Evolutionary conservation across 805 yeast species (phyloP).

Genomic region (Pachysolen tannophilus): DNA sequence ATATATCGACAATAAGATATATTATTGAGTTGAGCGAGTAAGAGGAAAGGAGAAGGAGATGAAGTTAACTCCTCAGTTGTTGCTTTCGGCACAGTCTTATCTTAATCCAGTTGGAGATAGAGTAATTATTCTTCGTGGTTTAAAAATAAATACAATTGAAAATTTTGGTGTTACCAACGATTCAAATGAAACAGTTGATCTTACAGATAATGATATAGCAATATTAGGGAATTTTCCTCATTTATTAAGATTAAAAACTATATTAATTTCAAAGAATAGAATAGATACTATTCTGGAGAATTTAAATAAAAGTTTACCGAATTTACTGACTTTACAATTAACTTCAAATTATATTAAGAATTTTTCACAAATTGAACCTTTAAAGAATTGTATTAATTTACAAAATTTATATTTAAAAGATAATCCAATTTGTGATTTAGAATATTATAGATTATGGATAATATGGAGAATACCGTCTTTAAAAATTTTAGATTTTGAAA

Average conservation of each 20-base stretch:
- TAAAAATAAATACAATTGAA: constrained; percentile 35
- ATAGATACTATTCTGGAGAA: constrained; percentile 34
- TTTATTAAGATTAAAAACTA: constrained; percentile 33
- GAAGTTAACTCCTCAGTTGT: constrained; percentile 47
- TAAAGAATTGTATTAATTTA: constrained; percentile 33
- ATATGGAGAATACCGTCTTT: constrained; percentile 59
- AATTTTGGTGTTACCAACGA: constrained; percentile 33
- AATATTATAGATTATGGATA: constrained; percentile 51
- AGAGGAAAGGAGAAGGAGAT: too few relatives aligned
- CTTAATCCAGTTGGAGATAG: constrained; percentile 37
- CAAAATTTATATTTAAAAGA: constrained; percentile 43
- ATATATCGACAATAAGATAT: too few relatives aligned
- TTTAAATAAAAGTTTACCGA: constrained; percentile 29
- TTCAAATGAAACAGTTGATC: constrained; percentile 51
- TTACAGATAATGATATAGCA: constrained; percentile 67
- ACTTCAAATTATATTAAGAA: constrained; percentile 40
- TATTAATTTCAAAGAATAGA: constrained; percentile 59
- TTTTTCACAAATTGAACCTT: constrained; percentile 26
- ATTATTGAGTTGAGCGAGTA: too few relatives aligned
- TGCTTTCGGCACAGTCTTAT: constrained; percentile 43
- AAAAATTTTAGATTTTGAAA: constrained; percentile 58
- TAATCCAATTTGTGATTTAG: constrained; percentile 44
- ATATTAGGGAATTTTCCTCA: constrained; percentile 43
- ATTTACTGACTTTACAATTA: constrained; percentile 44
- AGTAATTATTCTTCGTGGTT: constrained; percentile 31